phyloP scores from a whole-genome alignment of 768 basidiomycete genomes.

The Lenzites betulinus region DNA sequence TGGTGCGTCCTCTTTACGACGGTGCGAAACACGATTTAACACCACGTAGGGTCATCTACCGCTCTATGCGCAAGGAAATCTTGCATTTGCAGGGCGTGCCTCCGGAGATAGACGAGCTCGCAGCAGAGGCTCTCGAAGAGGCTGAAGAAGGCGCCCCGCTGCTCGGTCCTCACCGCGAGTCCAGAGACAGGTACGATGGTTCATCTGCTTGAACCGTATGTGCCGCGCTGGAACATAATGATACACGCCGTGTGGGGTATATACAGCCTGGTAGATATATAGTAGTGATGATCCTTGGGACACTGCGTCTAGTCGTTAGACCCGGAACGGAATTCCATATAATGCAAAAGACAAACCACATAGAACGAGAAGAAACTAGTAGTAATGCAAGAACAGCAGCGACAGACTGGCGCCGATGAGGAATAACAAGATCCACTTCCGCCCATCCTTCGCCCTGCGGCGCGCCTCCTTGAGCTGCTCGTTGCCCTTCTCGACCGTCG shows the following conservation, averaged over 20 bases:
- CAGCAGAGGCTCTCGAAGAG: slow-evolving; percentile 61
- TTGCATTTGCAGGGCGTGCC: slow-evolving; percentile 51
- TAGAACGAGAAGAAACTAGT: slow-evolving; percentile 43
- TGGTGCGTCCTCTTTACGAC: slow-evolving; percentile 50
- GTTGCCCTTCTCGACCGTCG: slow-evolving; percentile 88
- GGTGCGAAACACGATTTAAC: slow-evolving; percentile 11
- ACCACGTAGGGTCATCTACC: slow-evolving; percentile 62
- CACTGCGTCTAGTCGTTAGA: slow-evolving; percentile 6
- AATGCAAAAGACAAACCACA: not conserved
- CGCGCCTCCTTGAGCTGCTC: slow-evolving; percentile 87
- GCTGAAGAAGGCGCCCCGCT: slow-evolving; percentile 64
- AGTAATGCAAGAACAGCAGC: slow-evolving; percentile 91
- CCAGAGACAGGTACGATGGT: slow-evolving; percentile 16
- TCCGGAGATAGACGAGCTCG: slow-evolving; percentile 53
- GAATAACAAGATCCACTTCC: slow-evolving; percentile 90
- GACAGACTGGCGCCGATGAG: slow-evolving; percentile 90
- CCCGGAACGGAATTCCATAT: not conserved
- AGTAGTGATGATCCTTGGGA: slow-evolving; percentile 6
- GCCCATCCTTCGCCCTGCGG: slow-evolving; percentile 80
- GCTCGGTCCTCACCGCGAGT: slow-evolving; percentile 32
- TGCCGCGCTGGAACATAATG: slow-evolving; percentile 14
- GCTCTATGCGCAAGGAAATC: slow-evolving; percentile 62
- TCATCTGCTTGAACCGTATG: slow-evolving; percentile 11
- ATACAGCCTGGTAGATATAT: slow-evolving; percentile 14
- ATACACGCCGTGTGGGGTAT: slow-evolving; percentile 16